phyloP scores from a whole-genome alignment of 106 monocot genomes.

The Allium fistulosum region DNA sequence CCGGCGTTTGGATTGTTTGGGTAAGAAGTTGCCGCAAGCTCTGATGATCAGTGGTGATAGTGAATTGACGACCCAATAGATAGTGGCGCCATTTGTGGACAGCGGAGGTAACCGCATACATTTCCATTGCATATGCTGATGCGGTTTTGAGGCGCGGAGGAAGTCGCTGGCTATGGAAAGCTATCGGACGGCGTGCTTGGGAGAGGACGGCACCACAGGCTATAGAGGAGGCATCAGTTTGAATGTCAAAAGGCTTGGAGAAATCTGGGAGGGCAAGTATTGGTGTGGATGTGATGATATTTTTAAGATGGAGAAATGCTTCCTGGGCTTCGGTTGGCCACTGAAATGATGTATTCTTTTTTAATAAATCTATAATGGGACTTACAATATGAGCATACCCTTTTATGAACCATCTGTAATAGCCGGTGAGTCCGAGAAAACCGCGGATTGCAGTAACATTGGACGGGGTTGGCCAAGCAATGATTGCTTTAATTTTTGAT shows the following conservation, averaged over 20 bases:
- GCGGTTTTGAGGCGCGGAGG: background rate
- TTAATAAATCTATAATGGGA: too few relatives aligned
- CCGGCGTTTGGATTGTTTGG: too few relatives aligned
- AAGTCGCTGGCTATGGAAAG: background rate
- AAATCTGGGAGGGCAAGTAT: background rate
- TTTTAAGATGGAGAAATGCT: background rate
- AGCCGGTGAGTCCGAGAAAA: background rate
- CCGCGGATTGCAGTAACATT: background rate
- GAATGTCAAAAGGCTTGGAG: background rate
- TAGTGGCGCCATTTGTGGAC: too few relatives aligned
- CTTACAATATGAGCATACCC: background rate
- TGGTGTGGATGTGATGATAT: background rate
- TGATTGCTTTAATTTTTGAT: background rate
- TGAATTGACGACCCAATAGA: too few relatives aligned
- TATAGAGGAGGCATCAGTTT: background rate
- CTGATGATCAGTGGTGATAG: too few relatives aligned
- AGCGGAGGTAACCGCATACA: background rate
- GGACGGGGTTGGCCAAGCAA: background rate
- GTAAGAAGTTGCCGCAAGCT: too few relatives aligned
- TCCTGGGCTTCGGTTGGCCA: background rate
- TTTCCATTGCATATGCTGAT: background rate
- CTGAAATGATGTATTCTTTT: background rate
- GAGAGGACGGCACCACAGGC: background rate
- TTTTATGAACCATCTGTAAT: background rate
- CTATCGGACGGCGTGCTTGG: background rate